These are phyloP conservation scores for Cardamine occulta DNA, from an alignment of 345 rosid genomes.

Conservation along the genomic window DNA sequence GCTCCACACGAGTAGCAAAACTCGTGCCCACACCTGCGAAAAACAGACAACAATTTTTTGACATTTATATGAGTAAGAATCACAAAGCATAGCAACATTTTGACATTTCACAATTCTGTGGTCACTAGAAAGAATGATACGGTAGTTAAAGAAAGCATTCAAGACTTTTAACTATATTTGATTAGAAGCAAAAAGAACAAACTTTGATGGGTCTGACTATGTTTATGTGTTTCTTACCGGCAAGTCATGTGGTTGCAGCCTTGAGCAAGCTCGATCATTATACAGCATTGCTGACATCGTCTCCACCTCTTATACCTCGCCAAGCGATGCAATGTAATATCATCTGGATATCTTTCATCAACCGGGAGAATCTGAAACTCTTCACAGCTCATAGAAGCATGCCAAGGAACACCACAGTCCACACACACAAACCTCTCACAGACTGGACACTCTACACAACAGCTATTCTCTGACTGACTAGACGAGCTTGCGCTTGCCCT, in stretches of 20 bases:
- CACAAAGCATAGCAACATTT: background rate
- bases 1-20: slow-evolving; percentile 97
- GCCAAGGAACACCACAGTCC: slow-evolving; percentile 97
- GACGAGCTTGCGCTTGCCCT: slow-evolving; percentile 69
- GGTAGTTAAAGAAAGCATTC: background rate
- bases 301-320: slow-evolving; percentile 91
- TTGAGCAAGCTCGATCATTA: slow-evolving; percentile 89
- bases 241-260: slow-evolving; percentile 99
- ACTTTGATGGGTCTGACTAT: background rate
- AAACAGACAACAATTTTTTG: slow-evolving; percentile 17
- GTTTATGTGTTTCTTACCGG: slow-evolving; percentile 53
- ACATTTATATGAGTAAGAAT: slow-evolving; percentile 8
- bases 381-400: slow-evolving; percentile 80
- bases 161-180: background rate
- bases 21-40: slow-evolving; percentile 87
- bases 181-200: background rate
- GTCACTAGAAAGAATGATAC: background rate
- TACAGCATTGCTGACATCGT: slow-evolving; percentile 87
- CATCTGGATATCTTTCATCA: slow-evolving; percentile 86
- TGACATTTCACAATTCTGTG: background rate
- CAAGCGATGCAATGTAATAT: slow-evolving; percentile 77
- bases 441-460: slow-evolving; percentile 77
- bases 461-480: slow-evolving; percentile 67
- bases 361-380: slow-evolving; percentile 83
- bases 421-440: slow-evolving; percentile 88